These are phyloP conservation scores for Obelidium mucronatum DNA, from an alignment of 192 early-diverging fungal species.

Conservation along the genomic window DNA sequence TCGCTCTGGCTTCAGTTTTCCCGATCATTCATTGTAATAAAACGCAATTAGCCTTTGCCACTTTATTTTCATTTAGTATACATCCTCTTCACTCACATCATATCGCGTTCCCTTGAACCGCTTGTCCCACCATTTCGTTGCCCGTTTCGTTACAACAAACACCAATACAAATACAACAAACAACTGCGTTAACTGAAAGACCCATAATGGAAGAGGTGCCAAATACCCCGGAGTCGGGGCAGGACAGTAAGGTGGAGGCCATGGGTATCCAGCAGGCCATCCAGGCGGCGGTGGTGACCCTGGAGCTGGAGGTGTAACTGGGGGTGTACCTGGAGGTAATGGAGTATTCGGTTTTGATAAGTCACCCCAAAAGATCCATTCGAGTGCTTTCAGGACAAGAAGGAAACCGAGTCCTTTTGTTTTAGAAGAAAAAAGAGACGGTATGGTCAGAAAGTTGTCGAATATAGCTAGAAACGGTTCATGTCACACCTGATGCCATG, in stretches of 20 bases:
- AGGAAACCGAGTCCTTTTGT: conserved; percentile 16
- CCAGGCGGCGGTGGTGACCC: too few species aligned
- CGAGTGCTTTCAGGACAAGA: neutral
- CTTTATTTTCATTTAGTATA: too few species aligned
- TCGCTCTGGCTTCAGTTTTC: too few species aligned
- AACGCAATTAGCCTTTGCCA: too few species aligned
- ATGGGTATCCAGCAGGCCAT: neutral
- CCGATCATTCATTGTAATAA: too few species aligned
- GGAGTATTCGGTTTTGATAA: neutral
- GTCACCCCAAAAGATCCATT: neutral
- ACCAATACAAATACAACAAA: neutral
- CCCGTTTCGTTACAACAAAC: neutral
- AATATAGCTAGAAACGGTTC: too few species aligned
- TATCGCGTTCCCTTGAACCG: neutral
- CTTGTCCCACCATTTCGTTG: neutral
- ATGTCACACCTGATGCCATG: neutral
- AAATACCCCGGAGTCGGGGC: neutral
- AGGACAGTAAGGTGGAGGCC: neutral
- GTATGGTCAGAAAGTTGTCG: too few species aligned
- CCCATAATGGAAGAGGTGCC: neutral
- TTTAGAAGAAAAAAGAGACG: too few species aligned
- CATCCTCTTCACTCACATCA: neutral
- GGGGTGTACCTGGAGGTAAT: neutral
- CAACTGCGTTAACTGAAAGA: neutral
- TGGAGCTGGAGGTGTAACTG: neutral